A percentile compares a stretch with the other conserved stretches of the same genome.
Evolutionary conservation across 345 rosid genomes (phyloP).

Genomic region (Eutrema yunnanense): DNA sequence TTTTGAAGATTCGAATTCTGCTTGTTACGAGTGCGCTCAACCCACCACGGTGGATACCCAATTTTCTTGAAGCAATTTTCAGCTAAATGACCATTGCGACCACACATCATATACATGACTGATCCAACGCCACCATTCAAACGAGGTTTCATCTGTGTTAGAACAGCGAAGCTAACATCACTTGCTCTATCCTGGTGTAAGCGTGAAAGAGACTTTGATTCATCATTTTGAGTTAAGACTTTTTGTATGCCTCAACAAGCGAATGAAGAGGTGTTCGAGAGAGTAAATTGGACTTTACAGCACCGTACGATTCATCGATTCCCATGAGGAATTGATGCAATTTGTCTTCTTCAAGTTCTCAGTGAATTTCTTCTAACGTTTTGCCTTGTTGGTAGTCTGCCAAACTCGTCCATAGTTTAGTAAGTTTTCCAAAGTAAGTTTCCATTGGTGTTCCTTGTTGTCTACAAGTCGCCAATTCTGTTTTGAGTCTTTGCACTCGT

Average conservation of each 20-base stretch:
- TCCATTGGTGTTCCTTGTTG: neutral
- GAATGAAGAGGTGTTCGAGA: neutral
- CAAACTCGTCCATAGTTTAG: neutral
- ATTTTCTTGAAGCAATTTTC: neutral
- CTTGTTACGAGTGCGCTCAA: neutral
- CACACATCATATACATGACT: neutral
- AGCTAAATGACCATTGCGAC: neutral
- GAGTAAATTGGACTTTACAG: neutral
- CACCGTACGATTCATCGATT: neutral
- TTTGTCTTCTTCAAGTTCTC: neutral
- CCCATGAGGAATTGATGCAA: neutral
- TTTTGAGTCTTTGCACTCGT: no score
- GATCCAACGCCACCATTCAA: neutral
- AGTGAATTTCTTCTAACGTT: fast-evolving
- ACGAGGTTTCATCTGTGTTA: neutral
- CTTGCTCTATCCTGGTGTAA: neutral
- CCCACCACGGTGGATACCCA: neutral
- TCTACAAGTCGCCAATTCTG: neutral
- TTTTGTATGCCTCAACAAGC: neutral
- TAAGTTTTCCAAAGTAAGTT: neutral
- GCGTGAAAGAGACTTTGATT: neutral
- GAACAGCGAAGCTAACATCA: neutral
- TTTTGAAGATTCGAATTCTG: no score
- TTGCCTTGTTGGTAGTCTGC: neutral
- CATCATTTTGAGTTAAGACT: neutral